A percentile compares a stretch with the other conserved stretches of the same genome.
phyloP scores from a whole-genome alignment of 257 asterid genomes.

The Galeopsis tetrahit region DNA sequence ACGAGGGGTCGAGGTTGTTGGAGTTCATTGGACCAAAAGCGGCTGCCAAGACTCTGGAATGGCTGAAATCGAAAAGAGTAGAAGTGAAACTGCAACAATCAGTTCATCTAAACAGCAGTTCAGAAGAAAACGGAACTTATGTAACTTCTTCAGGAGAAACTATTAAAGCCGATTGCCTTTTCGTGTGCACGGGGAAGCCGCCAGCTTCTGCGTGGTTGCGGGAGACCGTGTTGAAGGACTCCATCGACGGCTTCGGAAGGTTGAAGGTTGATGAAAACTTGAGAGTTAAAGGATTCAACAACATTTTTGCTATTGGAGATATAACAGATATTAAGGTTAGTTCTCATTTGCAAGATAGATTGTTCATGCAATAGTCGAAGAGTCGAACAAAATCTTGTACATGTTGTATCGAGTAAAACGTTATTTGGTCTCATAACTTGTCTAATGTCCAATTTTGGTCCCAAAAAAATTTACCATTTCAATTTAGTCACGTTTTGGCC shows the following conservation, averaged over 20 bases:
- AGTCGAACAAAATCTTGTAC: background rate
- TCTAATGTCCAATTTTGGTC: too few relatives aligned
- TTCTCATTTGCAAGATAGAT: constrained; percentile 4
- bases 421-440: too few relatives aligned
- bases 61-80: constrained; percentile 70
- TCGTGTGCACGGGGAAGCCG: constrained; percentile 80
- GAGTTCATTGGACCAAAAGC: constrained; percentile 88
- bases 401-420: background rate
- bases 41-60: constrained; percentile 61
- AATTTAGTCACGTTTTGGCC: too few relatives aligned
- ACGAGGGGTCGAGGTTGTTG: constrained; percentile 68
- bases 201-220: constrained; percentile 67
- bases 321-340: constrained; percentile 74
- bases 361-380: too few relatives aligned
- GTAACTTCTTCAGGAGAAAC: constrained; percentile 65
- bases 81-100: constrained; percentile 69
- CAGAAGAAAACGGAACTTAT: constrained; percentile 50
- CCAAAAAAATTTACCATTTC: too few relatives aligned
- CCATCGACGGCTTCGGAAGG: constrained; percentile 58
- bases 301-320: constrained; percentile 79
- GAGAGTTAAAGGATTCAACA: constrained; percentile 67
- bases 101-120: constrained; percentile 45
- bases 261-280: constrained; percentile 76
- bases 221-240: constrained; percentile 56
- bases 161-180: constrained; percentile 60